These are phyloP conservation scores for Melanomma pulvis-pyrius DNA, from an alignment of 495 filamentous ascomycete genomes.

Conservation along the genomic window DNA sequence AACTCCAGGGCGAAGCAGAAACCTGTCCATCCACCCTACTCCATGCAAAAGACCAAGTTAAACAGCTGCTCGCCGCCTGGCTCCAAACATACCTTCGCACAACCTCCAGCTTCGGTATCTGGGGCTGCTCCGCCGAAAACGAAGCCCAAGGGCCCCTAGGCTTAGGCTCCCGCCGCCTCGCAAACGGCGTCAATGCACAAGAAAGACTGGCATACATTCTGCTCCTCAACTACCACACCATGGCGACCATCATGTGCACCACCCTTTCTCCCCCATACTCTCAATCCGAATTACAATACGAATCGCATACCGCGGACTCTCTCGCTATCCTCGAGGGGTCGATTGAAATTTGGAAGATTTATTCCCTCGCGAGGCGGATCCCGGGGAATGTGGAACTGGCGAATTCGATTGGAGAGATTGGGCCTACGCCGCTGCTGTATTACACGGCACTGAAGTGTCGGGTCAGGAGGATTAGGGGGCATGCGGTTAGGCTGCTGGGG, in stretches of 20 bases:
- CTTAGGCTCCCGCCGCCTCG: conserved; percentile 29
- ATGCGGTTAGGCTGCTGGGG: conserved; percentile 51
- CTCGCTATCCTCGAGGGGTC: neutral
- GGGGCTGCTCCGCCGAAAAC: conserved; percentile 39
- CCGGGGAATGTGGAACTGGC: no score
- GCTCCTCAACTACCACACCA: conserved; percentile 50
- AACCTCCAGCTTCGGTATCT: no score
- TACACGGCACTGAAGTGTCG: conserved; percentile 59
- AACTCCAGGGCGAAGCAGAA: no score
- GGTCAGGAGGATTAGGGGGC: conserved; percentile 47
- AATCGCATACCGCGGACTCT: neutral
- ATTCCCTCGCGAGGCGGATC: no score
- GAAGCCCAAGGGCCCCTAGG: neutral
- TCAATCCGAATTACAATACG: neutral
- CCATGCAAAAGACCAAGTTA: neutral
- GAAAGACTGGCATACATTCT: conserved; percentile 45
- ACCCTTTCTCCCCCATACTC: conserved; percentile 49
- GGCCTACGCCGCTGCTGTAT: conserved; percentile 53
- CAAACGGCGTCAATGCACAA: no score
- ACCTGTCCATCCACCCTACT: no score
- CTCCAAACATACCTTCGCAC: conserved; percentile 14
- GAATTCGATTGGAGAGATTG: neutral
- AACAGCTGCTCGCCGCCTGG: neutral
- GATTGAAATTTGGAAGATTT: neutral
- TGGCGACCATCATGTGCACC: conserved; percentile 54